Evolutionary conservation across 2,329 filamentous ascomycete species (phyloP).

Genomic region (Calonectria henricotiae): DNA sequence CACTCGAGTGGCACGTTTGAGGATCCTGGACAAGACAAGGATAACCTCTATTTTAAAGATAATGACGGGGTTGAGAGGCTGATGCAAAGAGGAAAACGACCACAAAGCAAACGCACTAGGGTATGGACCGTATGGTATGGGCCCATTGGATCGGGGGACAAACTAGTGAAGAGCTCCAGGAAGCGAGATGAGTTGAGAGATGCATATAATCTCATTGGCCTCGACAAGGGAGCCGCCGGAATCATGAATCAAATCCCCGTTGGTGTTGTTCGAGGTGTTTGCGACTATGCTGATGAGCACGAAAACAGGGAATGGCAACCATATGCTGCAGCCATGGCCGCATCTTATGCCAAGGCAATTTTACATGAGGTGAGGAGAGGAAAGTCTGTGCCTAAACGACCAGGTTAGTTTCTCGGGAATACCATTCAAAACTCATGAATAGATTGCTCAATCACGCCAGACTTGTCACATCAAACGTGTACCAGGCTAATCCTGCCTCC

Average conservation of each 20-base stretch:
- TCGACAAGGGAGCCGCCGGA: slow-evolving; percentile 58
- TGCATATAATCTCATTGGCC: slow-evolving; percentile 52
- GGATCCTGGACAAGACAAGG: slow-evolving; percentile 55
- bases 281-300: slow-evolving; percentile 56
- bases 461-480: too few species aligned
- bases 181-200: slow-evolving; percentile 51
- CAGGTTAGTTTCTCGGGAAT: too few species aligned
- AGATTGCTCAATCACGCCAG: too few species aligned
- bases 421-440: too few species aligned
- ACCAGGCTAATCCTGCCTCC: too few species aligned
- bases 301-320: slow-evolving; percentile 58
- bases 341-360: slow-evolving; percentile 39
- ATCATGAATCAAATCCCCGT: slow-evolving; percentile 56
- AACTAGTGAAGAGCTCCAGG: slow-evolving; percentile 51
- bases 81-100: slow-evolving; percentile 1
- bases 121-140: slow-evolving; percentile 60
- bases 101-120: slow-evolving; percentile 48
- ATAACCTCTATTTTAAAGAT: slow-evolving; percentile 44
- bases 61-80: background rate
- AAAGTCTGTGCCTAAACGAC: too few species aligned
- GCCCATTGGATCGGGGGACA: slow-evolving; percentile 55
- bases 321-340: slow-evolving; percentile 57
- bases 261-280: slow-evolving; percentile 56
- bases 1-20: slow-evolving; percentile 51
- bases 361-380: background rate